A percentile compares a stretch with the other conserved stretches of the same genome.
Evolutionary conservation across 208 protist genomes (phyloP).

Genomic region (Trypanosoma mega): DNA sequence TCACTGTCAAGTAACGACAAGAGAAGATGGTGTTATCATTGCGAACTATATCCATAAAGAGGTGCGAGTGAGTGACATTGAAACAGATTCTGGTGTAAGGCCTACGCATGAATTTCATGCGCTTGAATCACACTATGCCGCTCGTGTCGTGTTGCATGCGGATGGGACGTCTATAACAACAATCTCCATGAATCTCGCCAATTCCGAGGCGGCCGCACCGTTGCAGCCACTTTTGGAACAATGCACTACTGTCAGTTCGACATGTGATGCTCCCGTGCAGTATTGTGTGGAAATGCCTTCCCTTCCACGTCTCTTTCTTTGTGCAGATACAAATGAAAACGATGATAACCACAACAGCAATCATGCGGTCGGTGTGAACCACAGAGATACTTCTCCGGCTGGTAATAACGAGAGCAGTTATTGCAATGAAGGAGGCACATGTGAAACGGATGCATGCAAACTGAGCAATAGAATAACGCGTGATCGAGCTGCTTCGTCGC

Average conservation of each 20-base stretch:
- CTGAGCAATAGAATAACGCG: too few species aligned
- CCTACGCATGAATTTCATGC: background rate
- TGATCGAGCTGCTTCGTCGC: too few species aligned
- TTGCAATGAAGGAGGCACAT: too few species aligned
- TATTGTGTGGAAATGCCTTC: conserved; percentile 70
- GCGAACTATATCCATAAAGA: conserved; percentile 32
- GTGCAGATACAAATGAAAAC: background rate
- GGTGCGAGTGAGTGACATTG: background rate
- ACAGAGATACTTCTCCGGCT: too few species aligned
- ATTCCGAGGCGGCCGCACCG: conserved; percentile 3
- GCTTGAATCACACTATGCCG: conserved; percentile 12
- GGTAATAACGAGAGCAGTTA: too few species aligned
- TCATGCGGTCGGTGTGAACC: too few species aligned
- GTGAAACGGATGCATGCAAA: too few species aligned
- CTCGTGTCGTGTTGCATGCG: conserved; percentile 48
- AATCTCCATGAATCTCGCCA: conserved; percentile 17
- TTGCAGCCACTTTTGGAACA: conserved; percentile 38
- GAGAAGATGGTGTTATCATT: conserved; percentile 61
- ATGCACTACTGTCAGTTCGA: conserved; percentile 11
- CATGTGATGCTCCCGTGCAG: conserved; percentile 36
- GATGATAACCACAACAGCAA: background rate
- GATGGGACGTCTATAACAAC: conserved; percentile 69
- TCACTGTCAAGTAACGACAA: conserved; percentile 52
- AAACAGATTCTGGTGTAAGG: too few species aligned
- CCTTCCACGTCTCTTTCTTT: conserved; percentile 74